phyloP scores from a whole-genome alignment of 208 protist genomes.

The Entamoeba histolytica region DNA sequence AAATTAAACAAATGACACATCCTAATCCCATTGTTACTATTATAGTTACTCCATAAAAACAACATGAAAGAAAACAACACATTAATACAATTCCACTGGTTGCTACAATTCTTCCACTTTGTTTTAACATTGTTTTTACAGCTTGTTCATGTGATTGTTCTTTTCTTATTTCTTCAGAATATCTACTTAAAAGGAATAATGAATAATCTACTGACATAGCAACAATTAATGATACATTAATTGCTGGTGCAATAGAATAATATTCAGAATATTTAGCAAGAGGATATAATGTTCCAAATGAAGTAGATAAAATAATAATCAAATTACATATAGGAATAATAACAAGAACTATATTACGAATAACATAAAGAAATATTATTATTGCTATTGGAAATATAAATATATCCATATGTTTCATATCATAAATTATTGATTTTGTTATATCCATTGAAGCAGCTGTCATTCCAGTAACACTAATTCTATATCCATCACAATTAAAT shows the following conservation, averaged over 20 bases:
- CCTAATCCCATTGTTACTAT: constrained; percentile 36
- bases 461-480: not conserved
- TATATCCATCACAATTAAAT: not conserved
- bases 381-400: constrained; percentile 8
- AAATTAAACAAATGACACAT: constrained; percentile 21
- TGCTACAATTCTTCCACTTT: constrained; percentile 29
- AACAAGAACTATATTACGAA: not conserved
- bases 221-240: constrained; percentile 17
- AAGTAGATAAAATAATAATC: not conserved
- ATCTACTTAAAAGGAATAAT: constrained; percentile 43
- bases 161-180: constrained; percentile 28
- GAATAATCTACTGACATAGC: constrained; percentile 43
- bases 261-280: not conserved
- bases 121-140: constrained; percentile 21
- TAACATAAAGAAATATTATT: not conserved
- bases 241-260: not conserved
- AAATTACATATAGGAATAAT: not conserved
- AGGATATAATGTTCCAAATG: not conserved
- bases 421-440: not conserved
- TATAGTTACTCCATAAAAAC: constrained; percentile 30
- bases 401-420: not conserved
- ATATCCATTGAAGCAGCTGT: not conserved
- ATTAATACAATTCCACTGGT: constrained; percentile 37
- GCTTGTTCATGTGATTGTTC: not conserved
- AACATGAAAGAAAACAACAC: constrained; percentile 30